Conservation (phyloP, 1,284 basidiomycete genomes). For the Papiliotrema laurentii region DNA sequence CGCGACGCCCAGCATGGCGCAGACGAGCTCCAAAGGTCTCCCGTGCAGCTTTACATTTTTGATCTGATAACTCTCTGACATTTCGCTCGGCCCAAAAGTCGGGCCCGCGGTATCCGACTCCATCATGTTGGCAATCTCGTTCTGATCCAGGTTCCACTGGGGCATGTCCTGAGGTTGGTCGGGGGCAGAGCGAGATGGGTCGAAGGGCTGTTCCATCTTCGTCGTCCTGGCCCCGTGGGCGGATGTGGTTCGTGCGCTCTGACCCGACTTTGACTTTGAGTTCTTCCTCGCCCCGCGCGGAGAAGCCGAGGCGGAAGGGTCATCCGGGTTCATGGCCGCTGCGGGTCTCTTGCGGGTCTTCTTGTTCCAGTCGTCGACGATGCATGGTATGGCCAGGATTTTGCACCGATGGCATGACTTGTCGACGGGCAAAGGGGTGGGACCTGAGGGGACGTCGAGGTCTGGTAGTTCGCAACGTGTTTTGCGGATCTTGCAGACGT, state of each 20-base stretch:
- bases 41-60: conserved; percentile 34
- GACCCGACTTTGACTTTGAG: too few relatives aligned
- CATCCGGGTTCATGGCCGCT: too few relatives aligned
- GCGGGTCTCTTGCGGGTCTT: too few relatives aligned
- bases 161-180: too few relatives aligned
- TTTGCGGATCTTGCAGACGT: conserved; percentile 43
- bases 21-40: conserved; percentile 31
- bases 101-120: background rate
- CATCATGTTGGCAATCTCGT: background rate
- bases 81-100: conserved; percentile 1
- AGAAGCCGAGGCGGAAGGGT: too few relatives aligned
- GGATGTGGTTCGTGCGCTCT: too few relatives aligned
- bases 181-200: too few relatives aligned
- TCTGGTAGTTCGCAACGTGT: conserved; percentile 45
- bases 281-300: too few relatives aligned
- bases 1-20: conserved; percentile 35
- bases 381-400: conserved; percentile 37
- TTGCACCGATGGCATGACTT: conserved; percentile 43
- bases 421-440: conserved; percentile 27
- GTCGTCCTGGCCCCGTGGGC: too few relatives aligned
- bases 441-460: conserved; percentile 33
- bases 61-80: conserved; percentile 6
- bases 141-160: background rate
- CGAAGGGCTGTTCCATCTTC: too few relatives aligned
- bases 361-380: conserved; percentile 36